Evolutionary conservation across 495 filamentous ascomycete genomes (phyloP).

Genomic region (Trichoderma asperelloides): DNA sequence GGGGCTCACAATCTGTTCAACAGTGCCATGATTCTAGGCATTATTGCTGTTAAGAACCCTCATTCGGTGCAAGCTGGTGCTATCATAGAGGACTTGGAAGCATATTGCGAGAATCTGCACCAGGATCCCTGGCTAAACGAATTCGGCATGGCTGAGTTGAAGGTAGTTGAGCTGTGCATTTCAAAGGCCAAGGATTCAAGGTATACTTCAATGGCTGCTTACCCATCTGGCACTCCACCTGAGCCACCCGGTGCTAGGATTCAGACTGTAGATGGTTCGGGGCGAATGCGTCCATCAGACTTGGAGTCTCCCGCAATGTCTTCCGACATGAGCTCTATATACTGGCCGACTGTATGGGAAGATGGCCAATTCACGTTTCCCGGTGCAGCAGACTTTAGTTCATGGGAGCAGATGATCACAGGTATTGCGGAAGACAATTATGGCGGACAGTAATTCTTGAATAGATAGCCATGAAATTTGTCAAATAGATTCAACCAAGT

Average conservation of each 20-base stretch:
- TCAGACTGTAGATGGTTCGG: not conserved
- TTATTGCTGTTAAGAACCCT: not conserved
- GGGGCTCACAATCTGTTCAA: not conserved
- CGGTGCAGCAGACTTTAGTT: not conserved
- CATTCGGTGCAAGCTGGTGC: not conserved
- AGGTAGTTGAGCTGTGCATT: not conserved
- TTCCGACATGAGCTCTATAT: conserved; percentile 1
- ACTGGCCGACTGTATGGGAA: conserved; percentile 1
- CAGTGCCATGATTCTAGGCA: not conserved
- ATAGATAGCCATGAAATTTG: too few relatives aligned
- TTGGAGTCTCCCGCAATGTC: not conserved
- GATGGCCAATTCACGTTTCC: conserved; percentile 2
- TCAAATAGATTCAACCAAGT: not conserved
- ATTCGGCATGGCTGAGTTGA: not conserved
- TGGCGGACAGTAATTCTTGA: not conserved
- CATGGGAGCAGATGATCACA: conserved; percentile 1
- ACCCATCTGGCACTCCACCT: not conserved
- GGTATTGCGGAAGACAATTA: conserved; percentile 1
- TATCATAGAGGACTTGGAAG: not conserved
- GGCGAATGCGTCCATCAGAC: not conserved
- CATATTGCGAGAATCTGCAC: not conserved
- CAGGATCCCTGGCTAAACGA: conserved; percentile 2
- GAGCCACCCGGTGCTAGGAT: not conserved
- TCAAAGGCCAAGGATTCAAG: not conserved
- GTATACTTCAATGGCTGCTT: not conserved